Evolutionary conservation across 495 filamentous ascomycete species (phyloP).

Genomic region (Tirmania nivea): DNA sequence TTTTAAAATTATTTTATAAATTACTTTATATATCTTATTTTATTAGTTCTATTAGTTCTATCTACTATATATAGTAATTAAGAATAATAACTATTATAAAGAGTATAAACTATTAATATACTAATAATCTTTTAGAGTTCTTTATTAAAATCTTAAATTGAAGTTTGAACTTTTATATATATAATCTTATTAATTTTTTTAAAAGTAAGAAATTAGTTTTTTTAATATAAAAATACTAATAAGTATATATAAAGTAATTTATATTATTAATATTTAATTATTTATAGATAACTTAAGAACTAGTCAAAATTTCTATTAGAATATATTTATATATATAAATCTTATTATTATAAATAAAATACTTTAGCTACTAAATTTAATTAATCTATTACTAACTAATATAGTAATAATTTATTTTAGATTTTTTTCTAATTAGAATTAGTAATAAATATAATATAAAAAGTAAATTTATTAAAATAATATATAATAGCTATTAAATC

Average conservation of each 20-base stretch:
- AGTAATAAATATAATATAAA: conserved; percentile 10
- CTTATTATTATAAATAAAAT: conserved; percentile 3
- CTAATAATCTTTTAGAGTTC: not conserved
- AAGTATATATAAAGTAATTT: conserved; percentile 3
- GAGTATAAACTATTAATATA: not conserved
- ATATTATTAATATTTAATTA: conserved; percentile 8
- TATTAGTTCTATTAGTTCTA: too few relatives aligned
- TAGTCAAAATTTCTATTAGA: conserved; percentile 1
- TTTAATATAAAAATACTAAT: not conserved
- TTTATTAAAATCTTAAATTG: not conserved
- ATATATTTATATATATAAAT: conserved; percentile 5
- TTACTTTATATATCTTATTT: not conserved
- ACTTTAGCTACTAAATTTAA: conserved; percentile 4
- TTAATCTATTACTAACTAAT: not conserved
- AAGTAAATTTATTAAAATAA: conserved; percentile 3
- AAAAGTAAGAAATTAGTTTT: not conserved
- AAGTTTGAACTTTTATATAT: not conserved
- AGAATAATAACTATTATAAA: not conserved
- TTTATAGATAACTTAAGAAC: conserved; percentile 3
- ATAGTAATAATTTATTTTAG: not conserved
- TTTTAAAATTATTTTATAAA: not conserved
- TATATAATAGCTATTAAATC: conserved; percentile 9
- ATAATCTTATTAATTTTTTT: conserved; percentile 1
- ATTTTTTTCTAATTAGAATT: conserved; percentile 9
- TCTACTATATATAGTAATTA: not conserved